Percentiles rank a stretch among this genome's conserved stretches.
Conservation (phyloP, 352 stramenopile genomes). For the Halophytophthora batemanensis region DNA sequence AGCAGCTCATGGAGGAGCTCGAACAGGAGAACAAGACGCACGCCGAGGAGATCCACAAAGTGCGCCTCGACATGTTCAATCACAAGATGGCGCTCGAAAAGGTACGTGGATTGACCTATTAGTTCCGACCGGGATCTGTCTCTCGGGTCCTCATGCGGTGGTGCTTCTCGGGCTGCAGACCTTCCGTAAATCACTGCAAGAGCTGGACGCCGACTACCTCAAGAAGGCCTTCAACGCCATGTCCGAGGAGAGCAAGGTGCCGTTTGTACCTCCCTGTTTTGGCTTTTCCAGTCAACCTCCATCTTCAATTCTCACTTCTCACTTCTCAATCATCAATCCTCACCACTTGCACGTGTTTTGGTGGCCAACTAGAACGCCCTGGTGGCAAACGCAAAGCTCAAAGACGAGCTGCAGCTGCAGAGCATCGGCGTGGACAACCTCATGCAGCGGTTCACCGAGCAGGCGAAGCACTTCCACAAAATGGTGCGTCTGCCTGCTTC, state of each 20-base stretch:
- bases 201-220: constrained; percentile 74
- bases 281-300: background rate
- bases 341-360: background rate
- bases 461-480: constrained; percentile 63
- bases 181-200: constrained; percentile 70
- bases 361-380: constrained; percentile 49
- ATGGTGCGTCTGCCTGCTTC: constrained; percentile 41
- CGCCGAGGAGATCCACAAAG: constrained; percentile 73
- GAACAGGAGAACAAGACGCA: constrained; percentile 60
- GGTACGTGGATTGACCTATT: constrained; percentile 17
- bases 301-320: no score
- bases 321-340: no score
- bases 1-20: constrained; percentile 64
- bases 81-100: constrained; percentile 85
- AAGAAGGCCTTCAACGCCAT: constrained; percentile 83
- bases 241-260: constrained; percentile 77
- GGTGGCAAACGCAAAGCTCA: constrained; percentile 78
- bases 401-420: constrained; percentile 73
- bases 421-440: constrained; percentile 80
- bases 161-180: constrained; percentile 28
- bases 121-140: no score
- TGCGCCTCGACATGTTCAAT: constrained; percentile 81
- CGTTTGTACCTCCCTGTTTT: background rate
- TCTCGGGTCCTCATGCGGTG: background rate
- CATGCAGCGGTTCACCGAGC: constrained; percentile 71